Conservation (phyloP, 2,329 filamentous ascomycete genomes). For the Coccinonectria pachysandricola region DNA sequence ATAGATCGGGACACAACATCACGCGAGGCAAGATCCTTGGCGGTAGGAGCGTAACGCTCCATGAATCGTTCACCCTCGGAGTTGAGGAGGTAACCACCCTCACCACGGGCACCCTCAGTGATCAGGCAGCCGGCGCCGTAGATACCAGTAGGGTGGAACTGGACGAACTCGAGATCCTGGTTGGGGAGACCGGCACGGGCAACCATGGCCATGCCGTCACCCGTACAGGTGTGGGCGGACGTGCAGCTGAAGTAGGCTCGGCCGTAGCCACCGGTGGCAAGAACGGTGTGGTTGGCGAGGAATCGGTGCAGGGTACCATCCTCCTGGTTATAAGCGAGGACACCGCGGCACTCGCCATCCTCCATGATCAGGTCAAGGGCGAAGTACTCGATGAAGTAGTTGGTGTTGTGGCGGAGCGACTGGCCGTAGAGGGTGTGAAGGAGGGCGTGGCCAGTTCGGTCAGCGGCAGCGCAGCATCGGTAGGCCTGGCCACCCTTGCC, state of each 20-base stretch:
- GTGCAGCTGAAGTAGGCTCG: slow-evolving; percentile 98
- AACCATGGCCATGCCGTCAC: slow-evolving; percentile 99
- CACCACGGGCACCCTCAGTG: slow-evolving; percentile 93
- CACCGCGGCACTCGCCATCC: slow-evolving; percentile 90
- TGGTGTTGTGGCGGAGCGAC: slow-evolving; percentile 93
- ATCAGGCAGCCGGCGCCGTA: slow-evolving; percentile 97
- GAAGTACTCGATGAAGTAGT: slow-evolving; percentile 99
- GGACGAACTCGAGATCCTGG: slow-evolving; percentile 98
- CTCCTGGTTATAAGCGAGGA: slow-evolving; percentile 97
- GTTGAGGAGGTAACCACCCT: slow-evolving; percentile 96
- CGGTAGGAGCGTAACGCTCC: slow-evolving; percentile 95
- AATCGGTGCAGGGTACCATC: slow-evolving; percentile 96
- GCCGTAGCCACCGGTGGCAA: slow-evolving; percentile 95
- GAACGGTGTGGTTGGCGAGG: slow-evolving; percentile 89
- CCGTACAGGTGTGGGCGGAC: slow-evolving; percentile 95
- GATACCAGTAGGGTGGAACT: slow-evolving; percentile 98
- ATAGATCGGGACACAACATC: slow-evolving; percentile 96
- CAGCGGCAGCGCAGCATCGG: slow-evolving; percentile 90
- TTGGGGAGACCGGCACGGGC: slow-evolving; percentile 93
- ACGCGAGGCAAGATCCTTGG: slow-evolving; percentile 92
- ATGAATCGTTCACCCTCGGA: slow-evolving; percentile 98
- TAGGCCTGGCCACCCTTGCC: slow-evolving; percentile 98
- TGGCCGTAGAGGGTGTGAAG: slow-evolving; percentile 98
- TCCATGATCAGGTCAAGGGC: slow-evolving; percentile 96
- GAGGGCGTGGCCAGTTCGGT: slow-evolving; percentile 93